These are phyloP conservation scores for Xylariaceae sp. DNA, from an alignment of 2,329 filamentous ascomycete genomes.

Conservation along the genomic window DNA sequence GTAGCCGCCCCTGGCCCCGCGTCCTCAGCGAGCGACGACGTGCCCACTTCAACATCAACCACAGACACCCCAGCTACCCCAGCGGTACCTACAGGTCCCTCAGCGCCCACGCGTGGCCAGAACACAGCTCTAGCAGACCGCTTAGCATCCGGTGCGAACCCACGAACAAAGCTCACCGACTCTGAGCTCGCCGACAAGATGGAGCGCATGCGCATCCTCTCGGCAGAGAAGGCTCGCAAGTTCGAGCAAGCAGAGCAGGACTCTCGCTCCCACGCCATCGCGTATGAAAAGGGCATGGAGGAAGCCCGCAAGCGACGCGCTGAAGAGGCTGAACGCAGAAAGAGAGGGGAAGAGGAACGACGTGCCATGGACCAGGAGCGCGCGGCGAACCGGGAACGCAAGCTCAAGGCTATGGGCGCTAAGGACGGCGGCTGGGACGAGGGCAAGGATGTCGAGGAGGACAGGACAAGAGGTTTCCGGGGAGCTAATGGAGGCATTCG, in stretches of 20 bases:
- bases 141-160: constrained; percentile 54
- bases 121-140: constrained; percentile 41
- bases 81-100: constrained; percentile 16
- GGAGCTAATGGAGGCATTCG: constrained; percentile 39
- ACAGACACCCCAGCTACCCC: constrained; percentile 9
- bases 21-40: constrained; percentile 13
- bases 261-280: constrained; percentile 52
- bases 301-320: constrained; percentile 51
- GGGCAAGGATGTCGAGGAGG: constrained; percentile 47
- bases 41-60: constrained; percentile 14
- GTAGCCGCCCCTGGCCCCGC: not conserved
- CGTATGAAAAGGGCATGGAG: constrained; percentile 54
- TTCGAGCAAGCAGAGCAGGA: constrained; percentile 59
- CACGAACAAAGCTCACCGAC: constrained; percentile 59
- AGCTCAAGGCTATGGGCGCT: constrained; percentile 56
- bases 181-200: constrained; percentile 58
- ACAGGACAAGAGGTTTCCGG: constrained; percentile 42
- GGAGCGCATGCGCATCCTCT: constrained; percentile 58
- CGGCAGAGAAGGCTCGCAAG: constrained; percentile 57
- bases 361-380: constrained; percentile 57
- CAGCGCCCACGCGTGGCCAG: constrained; percentile 20
- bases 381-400: constrained; percentile 58
- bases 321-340: constrained; percentile 51
- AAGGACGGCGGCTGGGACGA: constrained; percentile 58
- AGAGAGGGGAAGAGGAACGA: constrained; percentile 51